Evolutionary conservation across 257 asterid species (phyloP).

Genomic region (Ajuga chamaepitys): DNA sequence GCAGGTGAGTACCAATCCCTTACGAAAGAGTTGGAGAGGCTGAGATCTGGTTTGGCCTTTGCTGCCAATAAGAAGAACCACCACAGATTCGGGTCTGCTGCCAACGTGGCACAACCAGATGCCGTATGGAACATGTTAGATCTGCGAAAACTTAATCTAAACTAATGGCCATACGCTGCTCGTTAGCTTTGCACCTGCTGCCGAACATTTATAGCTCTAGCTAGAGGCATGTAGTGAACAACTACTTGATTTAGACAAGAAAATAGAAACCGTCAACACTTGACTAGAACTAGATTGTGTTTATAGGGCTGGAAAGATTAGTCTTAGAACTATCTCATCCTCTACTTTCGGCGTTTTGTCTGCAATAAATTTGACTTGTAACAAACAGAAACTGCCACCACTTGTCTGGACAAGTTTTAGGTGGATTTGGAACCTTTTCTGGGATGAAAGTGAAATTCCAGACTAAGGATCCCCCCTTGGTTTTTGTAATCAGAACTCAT

Average conservation of each 20-base stretch:
- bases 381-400: neutral
- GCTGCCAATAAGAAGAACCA: conserved; percentile 22
- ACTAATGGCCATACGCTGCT: neutral
- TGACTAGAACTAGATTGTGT: conserved; percentile 7
- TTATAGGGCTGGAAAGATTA: neutral
- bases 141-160: conserved; percentile 49
- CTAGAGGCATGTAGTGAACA: conserved; percentile 7
- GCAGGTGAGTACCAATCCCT: conserved; percentile 63
- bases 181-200: neutral
- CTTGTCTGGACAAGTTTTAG: neutral
- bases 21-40: conserved; percentile 45
- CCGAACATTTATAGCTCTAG: neutral
- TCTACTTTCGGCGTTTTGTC: neutral
- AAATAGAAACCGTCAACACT: neutral
- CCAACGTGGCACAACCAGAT: conserved; percentile 23
- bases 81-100: conserved; percentile 22
- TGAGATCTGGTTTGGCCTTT: conserved; percentile 26
- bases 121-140: conserved; percentile 43
- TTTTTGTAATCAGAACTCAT: too few species aligned
- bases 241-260: conserved; percentile 7
- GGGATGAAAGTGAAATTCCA: too few species aligned
- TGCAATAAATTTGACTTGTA: neutral
- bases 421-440: neutral
- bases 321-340: neutral
- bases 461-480: too few species aligned